Base-by-base conservation (phyloP, 352 stramenopile genomes). In the Peronosclerospora sorghi region DNA sequence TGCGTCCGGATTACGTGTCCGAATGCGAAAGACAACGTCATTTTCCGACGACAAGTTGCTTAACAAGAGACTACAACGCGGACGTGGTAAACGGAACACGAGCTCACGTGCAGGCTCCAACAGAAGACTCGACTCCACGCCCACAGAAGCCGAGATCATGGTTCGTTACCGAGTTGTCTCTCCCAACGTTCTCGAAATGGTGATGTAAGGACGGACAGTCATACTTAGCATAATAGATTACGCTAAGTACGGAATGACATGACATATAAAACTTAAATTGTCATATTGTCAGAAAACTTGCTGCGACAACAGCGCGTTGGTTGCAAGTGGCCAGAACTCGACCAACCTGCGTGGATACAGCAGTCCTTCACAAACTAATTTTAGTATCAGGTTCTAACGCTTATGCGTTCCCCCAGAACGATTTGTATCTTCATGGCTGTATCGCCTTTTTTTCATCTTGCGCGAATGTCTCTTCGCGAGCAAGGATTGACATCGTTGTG, bases 71-170 rank as follows among this genome's bases (percentile, higher is more conserved):
- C n/a, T 45, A 28, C 49, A 61, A 21, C 49, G 42, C n/a, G 53
- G 19, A 8, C 51, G 39, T 1, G 49, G 48, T 13, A 66, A 27
- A 15, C 50, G 28, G 45, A 88, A 84, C 13, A 57, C 45, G 35
- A 88, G 60, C 45, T 73, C 62, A 34, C 62, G 58, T 35, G 74
- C 68, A 4, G 78, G 78, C 48, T 85, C 74, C 21, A 90, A 49
- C 52, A 90, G 45, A 35, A 90, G 48, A 43, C 66, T 86, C 41
- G 74, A 90, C 63, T 70, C 81, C 18, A 73, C 62, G 39, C 60
- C 66, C 24, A 90, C 73, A 21, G 68, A 73, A 32, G 77, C 77
- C 1, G 69, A 76, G 67, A 86, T 85, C 72, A 84, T 83, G 8
- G 5, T 18, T 35, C 9, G 26, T 30, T 30, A n/a, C n/a, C n/a